Base-by-base conservation (phyloP, 306 rosid genomes). In the Cyclanthera cordifolia region DNA sequence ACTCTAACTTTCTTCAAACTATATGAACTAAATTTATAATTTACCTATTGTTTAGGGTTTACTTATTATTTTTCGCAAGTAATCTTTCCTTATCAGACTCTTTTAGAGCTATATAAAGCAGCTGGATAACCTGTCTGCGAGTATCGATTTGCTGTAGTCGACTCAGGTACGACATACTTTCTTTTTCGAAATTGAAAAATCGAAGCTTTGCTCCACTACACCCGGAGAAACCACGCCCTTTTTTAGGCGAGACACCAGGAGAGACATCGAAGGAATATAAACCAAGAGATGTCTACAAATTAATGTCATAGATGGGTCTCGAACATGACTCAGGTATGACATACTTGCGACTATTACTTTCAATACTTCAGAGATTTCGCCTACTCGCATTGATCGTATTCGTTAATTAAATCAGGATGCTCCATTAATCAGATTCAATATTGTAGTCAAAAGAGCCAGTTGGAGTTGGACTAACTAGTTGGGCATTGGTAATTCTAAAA, bases 391-490 rank as follows among this genome's bases (percentile, higher is more conserved):
- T 30, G 28, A 75, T 69, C 19, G 25, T 66, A 54, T 56, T 72
- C 53, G 32, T 37, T 57, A 72, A 77, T 37, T 57, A 72, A 77
- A 69, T 73, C 11, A n/a, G 72, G 6, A 49, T 49, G 27, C 72
- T 32, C 55, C 30, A 15, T 45, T 66, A 7, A 63, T 65, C 8
- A 65, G 53, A 46, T 45, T 15, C 39, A 21, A 46, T 41, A 66
- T 24, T 66, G 39, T 66, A 16, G 71, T 66, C 55, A 66, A 23
- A 23, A 45, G 55, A 66, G 34, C 51, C 55, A 46, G 71, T 46
- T 66, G 53, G 71, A 46, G 71, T 46, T 66, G 39, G 71, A 46
- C 71, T 66, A 46, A 46, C 41, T 46, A 24, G 71, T 24, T 25
- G 54, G 20, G 51, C 3, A 37, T 45, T 41, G 53, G 71, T 66